A percentile compares a stretch with the other conserved stretches of the same genome.
Evolutionary conservation across 2,329 filamentous ascomycete species (phyloP).

Genomic region (Diaporthe caulivora): DNA sequence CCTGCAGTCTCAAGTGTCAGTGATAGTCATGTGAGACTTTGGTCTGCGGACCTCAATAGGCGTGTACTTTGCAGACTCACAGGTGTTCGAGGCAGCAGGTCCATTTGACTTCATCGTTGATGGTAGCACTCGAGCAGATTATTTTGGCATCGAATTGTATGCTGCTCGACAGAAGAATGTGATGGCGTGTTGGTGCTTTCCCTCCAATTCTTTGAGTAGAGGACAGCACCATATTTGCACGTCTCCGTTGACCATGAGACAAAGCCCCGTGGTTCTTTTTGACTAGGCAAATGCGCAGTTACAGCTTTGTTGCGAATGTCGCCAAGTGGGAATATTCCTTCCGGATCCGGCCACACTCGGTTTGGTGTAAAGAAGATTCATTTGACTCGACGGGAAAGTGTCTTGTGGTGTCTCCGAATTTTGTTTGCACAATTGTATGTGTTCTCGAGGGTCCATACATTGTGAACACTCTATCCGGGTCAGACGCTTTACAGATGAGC

Average conservation of each 20-base stretch:
- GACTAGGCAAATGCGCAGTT: not conserved
- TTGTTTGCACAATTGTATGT: not conserved
- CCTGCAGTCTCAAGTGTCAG: not conserved
- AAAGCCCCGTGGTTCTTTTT: not conserved
- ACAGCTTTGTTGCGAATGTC: not conserved
- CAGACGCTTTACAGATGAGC: too few relatives aligned
- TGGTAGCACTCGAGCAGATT: not conserved
- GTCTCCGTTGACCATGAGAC: not conserved
- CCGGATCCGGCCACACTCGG: not conserved
- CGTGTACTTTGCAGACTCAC: not conserved
- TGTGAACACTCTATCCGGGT: too few relatives aligned
- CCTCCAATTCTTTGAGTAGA: not conserved
- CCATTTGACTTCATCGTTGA: not conserved
- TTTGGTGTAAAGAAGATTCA: not conserved
- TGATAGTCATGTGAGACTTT: too few relatives aligned
- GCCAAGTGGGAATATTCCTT: not conserved
- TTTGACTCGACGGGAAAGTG: not conserved
- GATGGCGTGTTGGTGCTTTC: not conserved
- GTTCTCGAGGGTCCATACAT: too few relatives aligned
- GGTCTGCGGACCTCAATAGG: rapidly evolving
- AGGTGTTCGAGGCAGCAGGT: not conserved
- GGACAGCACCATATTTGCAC: not conserved
- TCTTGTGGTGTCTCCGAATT: not conserved
- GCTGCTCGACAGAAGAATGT: too few relatives aligned
- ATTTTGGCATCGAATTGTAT: not conserved